phyloP scores from a whole-genome alignment of 177 flowering plant species.

The Vitis hybrid region DNA sequence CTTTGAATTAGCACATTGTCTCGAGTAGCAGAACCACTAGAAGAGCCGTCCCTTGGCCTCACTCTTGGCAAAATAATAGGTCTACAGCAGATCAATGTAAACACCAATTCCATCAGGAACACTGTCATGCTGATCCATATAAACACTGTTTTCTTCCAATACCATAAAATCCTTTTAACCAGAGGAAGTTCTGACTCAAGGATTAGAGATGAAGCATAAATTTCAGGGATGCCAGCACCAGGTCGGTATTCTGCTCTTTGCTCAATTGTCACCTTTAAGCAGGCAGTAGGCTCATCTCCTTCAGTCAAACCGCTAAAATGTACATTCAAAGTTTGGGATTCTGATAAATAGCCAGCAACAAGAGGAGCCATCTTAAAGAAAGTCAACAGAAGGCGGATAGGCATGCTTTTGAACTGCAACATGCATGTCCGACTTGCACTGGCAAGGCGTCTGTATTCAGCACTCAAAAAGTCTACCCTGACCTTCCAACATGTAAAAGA shows the following conservation, averaged over 20 bases:
- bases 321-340: conserved; percentile 60
- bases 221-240: conserved; percentile 84
- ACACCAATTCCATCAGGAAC: conserved; percentile 52
- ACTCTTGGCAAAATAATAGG: conserved; percentile 60
- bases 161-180: conserved; percentile 65
- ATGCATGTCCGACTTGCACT: conserved; percentile 71
- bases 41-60: conserved; percentile 30
- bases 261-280: conserved; percentile 65
- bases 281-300: conserved; percentile 61
- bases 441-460: conserved; percentile 47
- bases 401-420: conserved; percentile 68
- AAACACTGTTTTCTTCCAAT: conserved; percentile 73
- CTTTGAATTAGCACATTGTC: conserved; percentile 12
- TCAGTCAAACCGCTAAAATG: conserved; percentile 54
- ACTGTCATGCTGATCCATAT: conserved; percentile 54
- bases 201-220: conserved; percentile 58
- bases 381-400: conserved; percentile 61
- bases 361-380: conserved; percentile 62
- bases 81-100: conserved; percentile 64
- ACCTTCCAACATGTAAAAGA: conserved; percentile 42
- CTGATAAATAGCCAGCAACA: conserved; percentile 68
- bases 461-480: conserved; percentile 64
- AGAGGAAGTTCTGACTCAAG: conserved; percentile 81
- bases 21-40: conserved; percentile 9
- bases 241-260: conserved; percentile 73